Evolutionary conservation across 106 monocot species (phyloP).

Genomic region (Dendrobium officinale): DNA sequence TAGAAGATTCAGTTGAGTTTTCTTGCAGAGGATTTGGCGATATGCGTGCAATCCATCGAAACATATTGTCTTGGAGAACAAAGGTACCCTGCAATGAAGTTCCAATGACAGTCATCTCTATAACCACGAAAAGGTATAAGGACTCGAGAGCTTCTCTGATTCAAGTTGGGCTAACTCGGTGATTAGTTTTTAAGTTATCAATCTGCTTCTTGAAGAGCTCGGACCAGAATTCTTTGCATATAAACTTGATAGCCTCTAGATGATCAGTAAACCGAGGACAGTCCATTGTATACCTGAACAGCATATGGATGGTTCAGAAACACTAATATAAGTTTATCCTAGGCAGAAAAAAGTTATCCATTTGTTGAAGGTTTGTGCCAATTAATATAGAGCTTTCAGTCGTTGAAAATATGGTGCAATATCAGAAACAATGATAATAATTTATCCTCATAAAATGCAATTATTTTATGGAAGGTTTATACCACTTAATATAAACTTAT

Average conservation of each 20-base stretch:
- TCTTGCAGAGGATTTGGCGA: slow-evolving; percentile 48
- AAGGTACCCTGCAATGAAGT: slow-evolving; percentile 63
- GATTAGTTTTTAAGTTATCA: slow-evolving; percentile 96
- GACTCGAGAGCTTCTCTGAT: neutral
- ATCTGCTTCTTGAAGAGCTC: slow-evolving; percentile 97
- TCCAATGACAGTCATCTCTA: neutral
- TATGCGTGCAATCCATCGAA: slow-evolving; percentile 81
- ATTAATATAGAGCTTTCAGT: neutral
- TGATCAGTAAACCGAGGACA: slow-evolving; percentile 85
- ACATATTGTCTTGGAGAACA: slow-evolving; percentile 91
- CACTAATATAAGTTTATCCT: neutral
- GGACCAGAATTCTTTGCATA: slow-evolving; percentile 98
- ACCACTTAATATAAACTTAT: too few species aligned
- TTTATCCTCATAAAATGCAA: too few species aligned
- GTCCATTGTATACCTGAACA: slow-evolving; percentile 83
- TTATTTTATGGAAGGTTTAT: too few species aligned
- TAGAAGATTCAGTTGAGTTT: slow-evolving; percentile 24
- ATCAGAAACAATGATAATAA: neutral
- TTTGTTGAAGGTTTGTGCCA: neutral
- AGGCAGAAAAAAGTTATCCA: neutral
- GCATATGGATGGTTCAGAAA: neutral
- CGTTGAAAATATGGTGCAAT: neutral
- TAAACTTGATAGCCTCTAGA: slow-evolving; percentile 94
- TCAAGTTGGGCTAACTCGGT: slow-evolving; percentile 40
- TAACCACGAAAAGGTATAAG: neutral